Conservation (phyloP, 345 rosid species). For the Acer negundo region DNA sequence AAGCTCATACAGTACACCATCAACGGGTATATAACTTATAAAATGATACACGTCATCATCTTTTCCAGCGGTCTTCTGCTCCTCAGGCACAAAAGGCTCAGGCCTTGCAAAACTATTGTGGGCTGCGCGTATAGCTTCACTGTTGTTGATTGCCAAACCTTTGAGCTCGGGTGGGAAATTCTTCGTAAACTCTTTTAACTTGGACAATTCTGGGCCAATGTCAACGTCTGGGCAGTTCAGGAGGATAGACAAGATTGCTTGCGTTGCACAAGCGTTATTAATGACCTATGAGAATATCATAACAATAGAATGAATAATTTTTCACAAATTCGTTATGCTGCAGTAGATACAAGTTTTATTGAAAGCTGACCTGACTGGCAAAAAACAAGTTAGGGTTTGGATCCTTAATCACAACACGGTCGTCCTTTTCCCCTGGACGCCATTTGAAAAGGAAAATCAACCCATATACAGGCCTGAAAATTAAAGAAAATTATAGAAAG, state of each 20-base stretch:
- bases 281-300: constrained; percentile 57
- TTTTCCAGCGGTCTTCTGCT: constrained; percentile 84
- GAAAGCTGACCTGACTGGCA: constrained; percentile 79
- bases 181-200: constrained; percentile 84
- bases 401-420: constrained; percentile 80
- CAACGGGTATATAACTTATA: constrained; percentile 89
- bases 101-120: constrained; percentile 99
- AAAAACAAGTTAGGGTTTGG: constrained; percentile 77
- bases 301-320: background rate
- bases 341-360: background rate
- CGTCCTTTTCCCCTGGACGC: constrained; percentile 93
- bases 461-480: constrained; percentile 86
- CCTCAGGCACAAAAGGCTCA: constrained; percentile 91
- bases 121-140: constrained; percentile 86
- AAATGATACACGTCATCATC: constrained; percentile 98
- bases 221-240: constrained; percentile 88
- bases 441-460: constrained; percentile 97
- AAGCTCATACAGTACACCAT: constrained; percentile 91
- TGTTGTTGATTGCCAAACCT: constrained; percentile 95
- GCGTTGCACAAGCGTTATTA: constrained; percentile 98
- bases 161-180: constrained; percentile 92
- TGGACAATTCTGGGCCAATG: constrained; percentile 80
- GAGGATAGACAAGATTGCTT: constrained; percentile 90
- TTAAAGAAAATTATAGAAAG: background rate
- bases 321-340: background rate